Evolutionary conservation across 129 eudicot species (phyloP).

Genomic region (Gnaphalium uliginosum): DNA sequence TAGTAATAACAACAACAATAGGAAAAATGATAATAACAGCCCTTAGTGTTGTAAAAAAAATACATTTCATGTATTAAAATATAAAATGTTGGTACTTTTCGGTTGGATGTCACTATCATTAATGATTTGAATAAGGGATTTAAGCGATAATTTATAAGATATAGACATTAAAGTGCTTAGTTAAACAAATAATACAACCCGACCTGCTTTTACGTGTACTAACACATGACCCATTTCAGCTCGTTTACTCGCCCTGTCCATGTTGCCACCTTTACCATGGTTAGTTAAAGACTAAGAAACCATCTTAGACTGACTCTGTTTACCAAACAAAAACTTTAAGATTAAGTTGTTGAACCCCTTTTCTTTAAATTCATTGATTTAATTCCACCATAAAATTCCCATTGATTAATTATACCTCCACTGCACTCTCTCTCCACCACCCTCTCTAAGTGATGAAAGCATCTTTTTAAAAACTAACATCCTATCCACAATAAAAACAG

Average conservation of each 20-base stretch:
- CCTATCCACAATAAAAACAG: slow-evolving; percentile 37
- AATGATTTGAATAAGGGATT: neutral
- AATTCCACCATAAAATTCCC: slow-evolving; percentile 26
- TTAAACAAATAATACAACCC: slow-evolving; percentile 1
- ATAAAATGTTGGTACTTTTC: too few relatives aligned
- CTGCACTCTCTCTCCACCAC: slow-evolving; percentile 26
- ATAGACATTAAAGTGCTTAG: neutral
- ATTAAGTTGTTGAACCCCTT: slow-evolving; percentile 38
- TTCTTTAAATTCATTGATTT: slow-evolving; percentile 27
- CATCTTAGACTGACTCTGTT: slow-evolving; percentile 20
- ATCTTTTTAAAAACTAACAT: slow-evolving; percentile 26
- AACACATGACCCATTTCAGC: neutral
- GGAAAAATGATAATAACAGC: too few relatives aligned
- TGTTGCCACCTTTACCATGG: neutral
- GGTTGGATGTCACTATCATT: too few relatives aligned
- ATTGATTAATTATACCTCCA: slow-evolving; percentile 32
- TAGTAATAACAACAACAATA: too few relatives aligned
- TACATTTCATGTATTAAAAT: too few relatives aligned
- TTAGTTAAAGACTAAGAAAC: slow-evolving; percentile 3
- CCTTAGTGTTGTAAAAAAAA: too few relatives aligned
- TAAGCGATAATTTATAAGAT: neutral
- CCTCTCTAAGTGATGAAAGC: slow-evolving; percentile 40
- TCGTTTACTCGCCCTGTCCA: neutral
- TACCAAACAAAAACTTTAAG: slow-evolving; percentile 17
- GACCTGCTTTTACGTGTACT: neutral